These are phyloP conservation scores for Rhodotorula glutinis DNA, from an alignment of 1,284 basidiomycete genomes.

Conservation along the genomic window DNA sequence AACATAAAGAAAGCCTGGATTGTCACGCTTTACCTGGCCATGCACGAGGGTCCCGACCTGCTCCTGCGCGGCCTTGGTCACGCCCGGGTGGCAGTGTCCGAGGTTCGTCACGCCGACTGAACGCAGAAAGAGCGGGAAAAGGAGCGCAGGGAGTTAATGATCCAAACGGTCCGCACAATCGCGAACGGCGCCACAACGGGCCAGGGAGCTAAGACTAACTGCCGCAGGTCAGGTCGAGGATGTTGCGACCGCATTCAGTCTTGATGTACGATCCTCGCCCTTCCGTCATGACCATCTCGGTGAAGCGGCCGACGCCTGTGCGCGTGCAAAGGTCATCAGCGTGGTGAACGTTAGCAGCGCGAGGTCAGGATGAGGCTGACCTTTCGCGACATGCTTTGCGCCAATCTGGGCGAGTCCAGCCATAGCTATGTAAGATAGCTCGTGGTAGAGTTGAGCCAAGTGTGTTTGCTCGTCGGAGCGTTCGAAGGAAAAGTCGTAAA, in stretches of 20 bases:
- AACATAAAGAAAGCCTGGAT: background rate
- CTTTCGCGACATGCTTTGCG: slow-evolving; percentile 33
- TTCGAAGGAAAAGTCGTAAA: too few relatives aligned
- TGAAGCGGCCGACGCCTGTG: slow-evolving; percentile 61
- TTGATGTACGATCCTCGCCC: slow-evolving; percentile 56
- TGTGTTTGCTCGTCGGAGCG: too few relatives aligned
- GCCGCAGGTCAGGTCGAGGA: slow-evolving; percentile 81
- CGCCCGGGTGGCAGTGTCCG: slow-evolving; percentile 82
- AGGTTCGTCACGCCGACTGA: slow-evolving; percentile 60
- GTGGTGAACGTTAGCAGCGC: background rate
- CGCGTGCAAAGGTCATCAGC: background rate
- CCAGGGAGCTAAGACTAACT: slow-evolving; percentile 42
- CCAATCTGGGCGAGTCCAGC: slow-evolving; percentile 18
- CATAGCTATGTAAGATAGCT: background rate
- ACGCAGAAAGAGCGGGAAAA: too few relatives aligned
- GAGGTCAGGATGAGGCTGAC: background rate
- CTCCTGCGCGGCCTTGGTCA: slow-evolving; percentile 78
- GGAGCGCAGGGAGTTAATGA: background rate
- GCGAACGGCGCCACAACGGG: too few relatives aligned
- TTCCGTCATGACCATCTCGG: slow-evolving; percentile 69
- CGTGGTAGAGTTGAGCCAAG: too few relatives aligned
- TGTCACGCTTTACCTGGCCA: slow-evolving; percentile 54
- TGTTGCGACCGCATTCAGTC: slow-evolving; percentile 60
- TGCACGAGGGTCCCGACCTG: slow-evolving; percentile 80
- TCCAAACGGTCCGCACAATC: background rate